Evolutionary conservation across 441 rosid species (phyloP), one percentile per base, ranked within the genome.

Genomic region (Gossypium trilobum): DNA sequence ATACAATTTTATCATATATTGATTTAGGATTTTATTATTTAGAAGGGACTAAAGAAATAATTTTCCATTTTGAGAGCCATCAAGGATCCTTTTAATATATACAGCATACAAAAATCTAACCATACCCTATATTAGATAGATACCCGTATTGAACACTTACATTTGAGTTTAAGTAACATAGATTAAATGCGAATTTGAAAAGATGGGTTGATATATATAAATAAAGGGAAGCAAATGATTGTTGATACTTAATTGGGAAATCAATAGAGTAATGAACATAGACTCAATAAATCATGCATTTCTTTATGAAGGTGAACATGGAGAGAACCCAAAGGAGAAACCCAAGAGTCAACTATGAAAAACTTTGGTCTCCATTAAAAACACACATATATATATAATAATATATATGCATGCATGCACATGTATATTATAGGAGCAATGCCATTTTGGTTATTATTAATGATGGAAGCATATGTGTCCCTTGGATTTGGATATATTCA

Each of bases 291-390:
- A 71, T 25, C 74, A 16, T 27, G 74, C 14, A 42, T 64, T 44
- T 1, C 42, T 71, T 22, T 16, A 14, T 71, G 23, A 20, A 39
- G 44, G 5, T n/a, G 67, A 63, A 71, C 67, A 23, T 71, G 74
- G 59, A 50, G 25, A 1, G 7, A 27, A 23, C 44, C 39, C 54
- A 54, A 67, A 5, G 36, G 19, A 36, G 11, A 23, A 50, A 56
- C 9, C 63, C 61, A 14, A 3, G 6, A 33, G 27, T 5, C 25
- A 42, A 23, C 20, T 13, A 16, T 46, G 33, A 14, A 3, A 22
- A 51, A 19, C 2, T 25, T 27, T 29, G 42, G n/a, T 51, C 60
- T 50, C 20, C 19, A 4, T 11, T 20, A 6, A 1, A 8, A 55
- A 2, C 2, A 19, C 0, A 42, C 2, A 55, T 8, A 19, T 27